Evolutionary conservation across 805 yeast species (phyloP).

Genomic region (Lachancea sp.): DNA sequence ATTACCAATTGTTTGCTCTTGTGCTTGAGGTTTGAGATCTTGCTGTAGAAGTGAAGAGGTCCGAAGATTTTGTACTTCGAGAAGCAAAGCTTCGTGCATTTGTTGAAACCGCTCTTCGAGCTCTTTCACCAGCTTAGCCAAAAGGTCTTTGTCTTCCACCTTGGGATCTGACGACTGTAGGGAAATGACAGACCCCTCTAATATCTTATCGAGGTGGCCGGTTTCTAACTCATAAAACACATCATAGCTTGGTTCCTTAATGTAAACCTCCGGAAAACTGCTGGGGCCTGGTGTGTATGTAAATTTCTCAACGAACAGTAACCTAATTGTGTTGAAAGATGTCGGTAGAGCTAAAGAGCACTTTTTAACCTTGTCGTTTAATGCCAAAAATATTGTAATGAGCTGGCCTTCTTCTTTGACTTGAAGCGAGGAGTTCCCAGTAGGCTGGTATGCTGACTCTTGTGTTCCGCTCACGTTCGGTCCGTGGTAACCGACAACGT

Average conservation of each 20-base stretch:
- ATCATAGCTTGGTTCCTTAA: slow-evolving; percentile 52
- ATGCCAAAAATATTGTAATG: slow-evolving; percentile 40
- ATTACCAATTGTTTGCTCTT: background rate
- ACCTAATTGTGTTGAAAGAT: slow-evolving; percentile 43
- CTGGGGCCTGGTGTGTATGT: slow-evolving; percentile 71
- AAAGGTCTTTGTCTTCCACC: background rate
- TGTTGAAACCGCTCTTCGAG: background rate
- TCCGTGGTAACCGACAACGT: background rate
- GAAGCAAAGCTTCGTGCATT: background rate
- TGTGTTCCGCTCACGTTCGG: background rate
- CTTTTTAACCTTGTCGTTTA: slow-evolving; percentile 51
- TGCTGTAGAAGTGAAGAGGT: background rate
- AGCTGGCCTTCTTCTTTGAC: background rate
- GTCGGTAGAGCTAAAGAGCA: slow-evolving; percentile 31
- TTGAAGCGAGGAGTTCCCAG: background rate
- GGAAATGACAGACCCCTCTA: slow-evolving; percentile 54
- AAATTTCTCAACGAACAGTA: slow-evolving; percentile 80
- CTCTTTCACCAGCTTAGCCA: background rate
- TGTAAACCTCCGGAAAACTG: slow-evolving; percentile 71
- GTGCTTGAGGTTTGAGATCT: background rate
- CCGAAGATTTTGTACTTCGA: slow-evolving; percentile 2
- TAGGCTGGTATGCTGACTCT: background rate
- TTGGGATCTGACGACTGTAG: slow-evolving; percentile 17
- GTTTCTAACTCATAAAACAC: slow-evolving; percentile 81
- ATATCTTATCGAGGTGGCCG: slow-evolving; percentile 48